These are phyloP conservation scores for Tricholoma sp. DNA, from an alignment of 768 basidiomycete genomes.

Conservation along the genomic window DNA sequence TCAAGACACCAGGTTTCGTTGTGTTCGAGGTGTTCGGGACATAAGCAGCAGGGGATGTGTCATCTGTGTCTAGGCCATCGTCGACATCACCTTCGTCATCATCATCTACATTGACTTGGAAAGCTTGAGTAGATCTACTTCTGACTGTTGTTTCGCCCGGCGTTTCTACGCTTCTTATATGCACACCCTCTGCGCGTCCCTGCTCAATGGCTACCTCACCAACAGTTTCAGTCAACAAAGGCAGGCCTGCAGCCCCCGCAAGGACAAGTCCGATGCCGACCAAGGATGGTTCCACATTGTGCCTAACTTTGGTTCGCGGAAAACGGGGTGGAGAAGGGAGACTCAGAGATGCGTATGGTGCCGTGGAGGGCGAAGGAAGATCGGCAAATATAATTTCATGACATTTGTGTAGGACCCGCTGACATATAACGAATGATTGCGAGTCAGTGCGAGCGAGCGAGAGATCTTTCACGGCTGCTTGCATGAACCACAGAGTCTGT, in stretches of 20 bases:
- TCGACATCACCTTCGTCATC: conserved; percentile 42
- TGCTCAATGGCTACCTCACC: conserved; percentile 89
- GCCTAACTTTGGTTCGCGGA: conserved; percentile 60
- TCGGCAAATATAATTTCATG: conserved; percentile 97
- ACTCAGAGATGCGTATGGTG: conserved; percentile 63
- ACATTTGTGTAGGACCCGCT: conserved; percentile 84
- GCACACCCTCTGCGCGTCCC: conserved; percentile 68
- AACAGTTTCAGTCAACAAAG: conserved; percentile 62
- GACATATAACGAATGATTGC: conserved; percentile 84
- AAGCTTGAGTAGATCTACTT: conserved; percentile 13
- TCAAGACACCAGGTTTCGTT: conserved; percentile 17
- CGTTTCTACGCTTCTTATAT: conserved; percentile 43
- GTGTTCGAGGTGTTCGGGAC: conserved; percentile 10
- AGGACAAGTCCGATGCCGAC: conserved; percentile 83
- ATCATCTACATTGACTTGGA: conserved; percentile 15
- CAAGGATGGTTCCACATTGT: conserved; percentile 67
- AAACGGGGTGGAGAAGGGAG: conserved; percentile 46
- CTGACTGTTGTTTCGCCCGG: conserved; percentile 33
- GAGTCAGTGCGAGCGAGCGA: conserved; percentile 53
- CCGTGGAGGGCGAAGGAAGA: conserved; percentile 56
- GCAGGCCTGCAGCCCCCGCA: conserved; percentile 75
- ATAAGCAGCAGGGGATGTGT: conserved; percentile 14
- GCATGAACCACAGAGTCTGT: conserved; percentile 98
- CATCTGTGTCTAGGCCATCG: conserved; percentile 31
- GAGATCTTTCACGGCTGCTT: conserved; percentile 87